Evolutionary conservation across 306 rosid genomes (phyloP), one percentile per base, ranked within the genome.

Genomic region (Quercus agrifolia): DNA sequence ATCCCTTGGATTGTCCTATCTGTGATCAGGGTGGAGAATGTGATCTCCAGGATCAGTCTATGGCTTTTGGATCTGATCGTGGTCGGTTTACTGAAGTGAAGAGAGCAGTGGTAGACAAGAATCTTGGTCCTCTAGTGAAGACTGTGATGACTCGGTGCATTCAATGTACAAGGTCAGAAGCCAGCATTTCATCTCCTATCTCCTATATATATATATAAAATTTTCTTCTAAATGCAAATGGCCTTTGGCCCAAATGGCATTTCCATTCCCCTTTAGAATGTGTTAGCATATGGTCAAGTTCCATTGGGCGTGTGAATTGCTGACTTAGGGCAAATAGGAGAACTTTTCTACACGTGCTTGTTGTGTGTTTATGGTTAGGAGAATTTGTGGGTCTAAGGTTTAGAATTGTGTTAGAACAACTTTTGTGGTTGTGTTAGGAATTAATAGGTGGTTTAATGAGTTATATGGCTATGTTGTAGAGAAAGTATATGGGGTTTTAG

Each of bases 1-100:
- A 96, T 84, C 99, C 99, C 21, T 83, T 96, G 83, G 99, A 96
- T 85, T 93, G 99, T 85, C 99, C 99, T 58, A 96, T 96, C 84
- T 96, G 99, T 87, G 99, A 96, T 85, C 99, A 96, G 78, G 99
- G 99, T 69, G 98, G 99, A 82, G 99, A 96, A 68, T 93, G 99
- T 81, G 99, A 93, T 77, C 97, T 96, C 62, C 99, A 96, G 93
- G 99, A 96, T 87, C 99, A 96, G 89, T 96, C 97, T 73, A 96
- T 96, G 99, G 99, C 99, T 59, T 96, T 96, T 82, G 99, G 99
- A 19, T 88, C 99, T 71, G 99, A 95, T 80, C 98, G 98, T 17
- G 99, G 99, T 38, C 92, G 99, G 70, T 96, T 96, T 86, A 96
- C 98, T 17, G 98, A 96, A 56, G 78, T 96, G 91, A 93, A 96